phyloP scores from a whole-genome alignment of 2,329 filamentous ascomycete species.

The Alternaria burnsii region DNA sequence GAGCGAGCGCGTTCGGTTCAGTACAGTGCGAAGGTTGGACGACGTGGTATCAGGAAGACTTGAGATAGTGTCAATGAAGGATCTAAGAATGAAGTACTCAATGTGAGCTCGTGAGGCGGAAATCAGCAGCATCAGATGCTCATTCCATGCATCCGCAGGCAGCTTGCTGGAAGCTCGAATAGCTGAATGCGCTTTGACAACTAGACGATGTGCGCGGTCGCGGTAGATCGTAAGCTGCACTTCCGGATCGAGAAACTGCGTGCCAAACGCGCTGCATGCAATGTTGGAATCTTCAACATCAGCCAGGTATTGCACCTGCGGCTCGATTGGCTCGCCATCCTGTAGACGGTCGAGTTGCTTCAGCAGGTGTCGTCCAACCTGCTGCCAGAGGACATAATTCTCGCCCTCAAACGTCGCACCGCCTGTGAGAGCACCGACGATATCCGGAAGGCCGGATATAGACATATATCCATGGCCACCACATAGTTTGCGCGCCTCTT shows the following conservation, averaged over 20 bases:
- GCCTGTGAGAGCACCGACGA: constrained; percentile 38
- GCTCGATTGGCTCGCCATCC: constrained; percentile 10
- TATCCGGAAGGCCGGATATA: constrained; percentile 45
- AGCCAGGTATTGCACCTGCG: constrained; percentile 7
- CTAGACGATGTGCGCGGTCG: constrained; percentile 29
- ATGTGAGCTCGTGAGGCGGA: constrained; percentile 35
- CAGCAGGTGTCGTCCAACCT: constrained; percentile 46
- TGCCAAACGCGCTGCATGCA: not conserved
- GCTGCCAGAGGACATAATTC: constrained; percentile 54
- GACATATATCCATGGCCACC: constrained; percentile 52
- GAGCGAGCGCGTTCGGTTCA: constrained; percentile 52
- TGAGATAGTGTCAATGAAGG: constrained; percentile 19
- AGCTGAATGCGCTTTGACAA: constrained; percentile 13
- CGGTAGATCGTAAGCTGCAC: constrained; percentile 36
- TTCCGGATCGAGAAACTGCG: constrained; percentile 24
- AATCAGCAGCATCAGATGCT: constrained; percentile 39
- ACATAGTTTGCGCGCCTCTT: constrained; percentile 49
- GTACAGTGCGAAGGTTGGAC: constrained; percentile 8
- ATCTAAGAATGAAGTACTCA: constrained; percentile 36
- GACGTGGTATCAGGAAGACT: constrained; percentile 16
- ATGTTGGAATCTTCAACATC: constrained; percentile 2
- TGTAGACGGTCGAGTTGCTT: constrained; percentile 26
- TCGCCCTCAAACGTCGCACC: constrained; percentile 52
- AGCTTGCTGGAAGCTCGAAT: constrained; percentile 13
- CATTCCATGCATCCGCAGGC: constrained; percentile 34